phyloP scores from a whole-genome alignment of 495 filamentous ascomycete species.

The Penicillium antarcticum region DNA sequence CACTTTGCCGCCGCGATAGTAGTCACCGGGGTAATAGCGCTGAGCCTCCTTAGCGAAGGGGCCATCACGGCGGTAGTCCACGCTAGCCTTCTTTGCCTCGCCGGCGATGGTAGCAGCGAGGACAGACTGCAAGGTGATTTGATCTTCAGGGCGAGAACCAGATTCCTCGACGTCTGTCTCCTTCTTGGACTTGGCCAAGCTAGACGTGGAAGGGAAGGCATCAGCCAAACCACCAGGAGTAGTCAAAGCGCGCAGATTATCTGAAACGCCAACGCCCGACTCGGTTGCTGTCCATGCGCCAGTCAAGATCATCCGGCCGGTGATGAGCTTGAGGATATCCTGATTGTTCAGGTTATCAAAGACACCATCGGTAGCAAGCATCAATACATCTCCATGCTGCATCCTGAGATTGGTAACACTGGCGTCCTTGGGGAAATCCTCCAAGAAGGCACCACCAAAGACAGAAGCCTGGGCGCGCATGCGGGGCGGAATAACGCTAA shows the following conservation, averaged over 20 bases:
- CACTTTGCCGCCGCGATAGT: constrained; percentile 82
- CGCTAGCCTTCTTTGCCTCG: constrained; percentile 80
- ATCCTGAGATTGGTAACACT: constrained; percentile 68
- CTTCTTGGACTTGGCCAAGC: constrained; percentile 15
- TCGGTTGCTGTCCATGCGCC: constrained; percentile 70
- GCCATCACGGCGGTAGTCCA: constrained; percentile 73
- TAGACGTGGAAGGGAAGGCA: constrained; percentile 18
- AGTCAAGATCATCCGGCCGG: constrained; percentile 63
- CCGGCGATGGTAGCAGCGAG: constrained; percentile 72
- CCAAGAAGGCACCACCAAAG: constrained; percentile 77
- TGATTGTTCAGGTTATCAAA: constrained; percentile 95
- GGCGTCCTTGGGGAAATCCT: constrained; percentile 83
- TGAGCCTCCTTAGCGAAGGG: constrained; percentile 95
- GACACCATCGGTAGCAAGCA: constrained; percentile 92
- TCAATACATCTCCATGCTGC: constrained; percentile 83
- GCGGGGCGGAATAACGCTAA: constrained; percentile 79
- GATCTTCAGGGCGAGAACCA: not conserved
- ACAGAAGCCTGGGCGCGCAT: constrained; percentile 70
- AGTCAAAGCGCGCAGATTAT: constrained; percentile 52
- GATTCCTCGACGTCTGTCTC: not conserved
- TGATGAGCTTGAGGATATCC: constrained; percentile 78
- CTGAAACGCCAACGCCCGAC: constrained; percentile 53
- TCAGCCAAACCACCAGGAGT: constrained; percentile 35
- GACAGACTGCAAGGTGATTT: constrained; percentile 62
- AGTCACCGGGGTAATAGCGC: constrained; percentile 76